Evolutionary conservation across 2,329 filamentous ascomycete species (phyloP).

Genomic region (Phaeophleospora eucalypticola): DNA sequence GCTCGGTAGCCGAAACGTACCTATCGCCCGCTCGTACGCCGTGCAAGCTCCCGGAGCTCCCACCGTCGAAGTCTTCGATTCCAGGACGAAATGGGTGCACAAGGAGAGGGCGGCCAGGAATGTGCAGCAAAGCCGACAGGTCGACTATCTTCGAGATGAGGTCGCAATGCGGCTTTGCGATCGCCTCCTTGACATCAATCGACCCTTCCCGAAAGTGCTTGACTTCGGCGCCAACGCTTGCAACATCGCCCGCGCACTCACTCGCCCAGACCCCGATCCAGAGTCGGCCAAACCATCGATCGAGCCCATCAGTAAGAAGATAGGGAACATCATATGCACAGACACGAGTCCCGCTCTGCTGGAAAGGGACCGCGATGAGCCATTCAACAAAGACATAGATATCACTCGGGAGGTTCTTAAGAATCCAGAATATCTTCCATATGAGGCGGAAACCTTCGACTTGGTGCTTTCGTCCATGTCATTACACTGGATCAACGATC

Average conservation of each 20-base stretch:
- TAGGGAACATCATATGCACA: constrained; percentile 71
- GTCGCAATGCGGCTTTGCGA: constrained; percentile 81
- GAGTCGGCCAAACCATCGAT: constrained; percentile 58
- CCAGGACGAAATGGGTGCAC: constrained; percentile 80
- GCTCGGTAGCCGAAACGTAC: not conserved
- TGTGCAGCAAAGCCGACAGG: constrained; percentile 66
- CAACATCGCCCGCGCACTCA: constrained; percentile 82
- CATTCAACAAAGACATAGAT: constrained; percentile 69
- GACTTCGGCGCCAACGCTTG: constrained; percentile 95
- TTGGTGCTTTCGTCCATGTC: constrained; percentile 84
- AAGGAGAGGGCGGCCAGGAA: constrained; percentile 78
- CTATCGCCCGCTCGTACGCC: constrained; percentile 54
- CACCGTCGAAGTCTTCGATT: constrained; percentile 86
- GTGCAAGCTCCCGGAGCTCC: constrained; percentile 72
- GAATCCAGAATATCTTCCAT: constrained; percentile 72
- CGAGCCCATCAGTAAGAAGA: constrained; percentile 64
- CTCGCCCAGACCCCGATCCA: constrained; percentile 57
- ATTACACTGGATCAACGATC: constrained; percentile 96
- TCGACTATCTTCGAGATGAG: constrained; percentile 92
- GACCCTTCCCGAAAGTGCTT: constrained; percentile 75
- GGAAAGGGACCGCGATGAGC: constrained; percentile 69
- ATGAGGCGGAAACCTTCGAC: constrained; percentile 73
- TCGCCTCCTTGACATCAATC: constrained; percentile 86
- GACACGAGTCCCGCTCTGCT: constrained; percentile 77
- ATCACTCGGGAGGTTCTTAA: constrained; percentile 72